Base-by-base conservation (phyloP, 1,284 basidiomycete species). In the Ceratobasidium sp. region DNA sequence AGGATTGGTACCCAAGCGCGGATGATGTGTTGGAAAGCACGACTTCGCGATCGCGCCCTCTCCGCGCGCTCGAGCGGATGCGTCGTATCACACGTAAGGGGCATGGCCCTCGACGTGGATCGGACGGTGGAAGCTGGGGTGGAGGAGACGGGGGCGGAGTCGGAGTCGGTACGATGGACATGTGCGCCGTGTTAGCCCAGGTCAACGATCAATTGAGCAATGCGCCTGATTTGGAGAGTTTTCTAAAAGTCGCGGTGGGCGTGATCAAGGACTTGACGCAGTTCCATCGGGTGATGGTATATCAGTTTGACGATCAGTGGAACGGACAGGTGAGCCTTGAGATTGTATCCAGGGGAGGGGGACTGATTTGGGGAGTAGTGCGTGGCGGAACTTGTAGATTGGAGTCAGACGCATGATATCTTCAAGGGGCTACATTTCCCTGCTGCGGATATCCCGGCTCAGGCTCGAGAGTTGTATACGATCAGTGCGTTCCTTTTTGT, bases 281-380 rank as follows among this genome's bases (percentile, higher is more conserved):
- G 83, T 95, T 95, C 83, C 94, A 95, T 83, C 90, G 95, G 10
- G 94, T 96, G n/a, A 87, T 97, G 84, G 88, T 96, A n/a, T 97
- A 97, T 83, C 94, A 95, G 85, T 94, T 94, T 82, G 92, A 94
- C 83, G 92, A 93, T 81, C 80, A 84, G 23, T 92, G 91, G 91
- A 92, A 92, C 82, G 91, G 92, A 18, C 91, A 95, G 83, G 89
- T 89, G 55, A 51, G 63, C 40, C 15, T 23, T 63, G 13, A 3
- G 33, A 33, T 33, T 33, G 4, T 33, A 2, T 63, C 28, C 39
- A 1, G 46, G 33, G 26, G 87, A 87, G 81, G 10, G 23, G 20
- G 64, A 51, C 28, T 67, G 39, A 58, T 26, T 2, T 33, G 33
- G 4, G 33, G 4, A 4, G 33, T 33, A 33, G 33, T 33, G 33